Evolutionary conservation across 371 early-diverging fungal genomes (phyloP), one percentile per base, ranked within the genome.

Genomic region (Mortierella polycephala): DNA sequence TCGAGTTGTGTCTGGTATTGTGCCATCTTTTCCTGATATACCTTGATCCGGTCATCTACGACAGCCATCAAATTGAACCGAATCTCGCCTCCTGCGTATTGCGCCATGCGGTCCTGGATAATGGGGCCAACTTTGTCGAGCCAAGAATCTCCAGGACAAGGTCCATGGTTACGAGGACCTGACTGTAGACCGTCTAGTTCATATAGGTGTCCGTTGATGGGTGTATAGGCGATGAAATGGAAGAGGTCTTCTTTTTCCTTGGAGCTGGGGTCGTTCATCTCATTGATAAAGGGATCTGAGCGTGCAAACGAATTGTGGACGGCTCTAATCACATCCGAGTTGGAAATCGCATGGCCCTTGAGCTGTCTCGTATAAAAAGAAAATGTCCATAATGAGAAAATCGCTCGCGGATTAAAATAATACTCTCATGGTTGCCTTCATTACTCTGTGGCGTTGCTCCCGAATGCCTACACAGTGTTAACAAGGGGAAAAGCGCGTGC

Each of bases 51-150:
- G 66, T 92, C 92, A 41, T 86, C 84, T 8, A 90, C 91, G 16
- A 96, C 83, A 0, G 96, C 96, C 94, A 96, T 92, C 68, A 96
- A 80, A 75, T 93, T 95, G 70, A 96, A 96, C 54, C 94, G 88
- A 46, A 96, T 87, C 77, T 95, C 95, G 11, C 86, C 82, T 5
- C 81, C 67, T 37, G 77, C 75, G 53, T 85, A 85, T 57, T 81
- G 83, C 0, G 83, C 84, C 89, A 96, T 96, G 13, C 94, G 87
- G 37, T 74, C 67, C 75, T 89, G 87, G 44, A 96, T 94, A 3
- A 91, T 91, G 40, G 87, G 87, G 11, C 90, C 87, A 4, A 91
- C 94, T 53, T 86, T 86, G 10, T 81, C 72, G 1, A 92, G 74
- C 96, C 96, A 96, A 60, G 88, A 75, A 40, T 87, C 84, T 61